Base-by-base conservation (phyloP, 371 early-diverging fungal species). In the Lichtheimia ramosa region DNA sequence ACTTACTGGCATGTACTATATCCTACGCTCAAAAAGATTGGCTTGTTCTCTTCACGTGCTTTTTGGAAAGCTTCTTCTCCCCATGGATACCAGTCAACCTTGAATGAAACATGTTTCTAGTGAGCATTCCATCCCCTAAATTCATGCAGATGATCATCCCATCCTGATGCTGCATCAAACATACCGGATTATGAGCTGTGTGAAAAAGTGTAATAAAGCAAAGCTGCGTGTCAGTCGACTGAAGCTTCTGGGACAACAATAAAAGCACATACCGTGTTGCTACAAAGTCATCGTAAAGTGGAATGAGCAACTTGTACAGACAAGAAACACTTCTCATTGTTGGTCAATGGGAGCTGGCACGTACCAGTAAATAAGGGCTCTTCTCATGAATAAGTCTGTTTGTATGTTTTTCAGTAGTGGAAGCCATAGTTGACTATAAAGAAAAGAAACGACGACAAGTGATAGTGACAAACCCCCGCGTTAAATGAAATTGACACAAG, bases 61-160 rank as follows among this genome's bases (percentile, higher is more conserved):
- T 73, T 72, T 10, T 66, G 56, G 59, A 89, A 87, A 3, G 89
- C 89, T 63, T 86, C 86, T 64, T 84, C 71, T 4, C 85, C 80
- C 89, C 89, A 89, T 25, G 89, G 87, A 70, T 76, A 86, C 89
- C 89, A 89, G 63, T 89, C 85, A 12, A 89, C 86, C 66, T 80
- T 61, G 55, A 68, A 54, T 49, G 54, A 25, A 21, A 43, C 24
- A 53, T 15, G 34, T 7, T 15, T 57, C 43, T 43, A 51, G 15
- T 41, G 25, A 51, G 43, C 5, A 14, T 39, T 24, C 10, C 46
- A 3, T 21, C 14, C 16, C 16, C 41, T 34, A 25, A n/a, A 52
- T 12, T 34, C 23, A 23, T 52, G 12, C 28, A 18, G 10, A 41
- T 20, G 13, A 27, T 13, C 51, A 18, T 27, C 21, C n/a, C 15